Percentiles rank a stretch among this genome's conserved stretches.
Evolutionary conservation across 148 eudicot species (phyloP).

Genomic region (Arctostaphylos glauca): DNA sequence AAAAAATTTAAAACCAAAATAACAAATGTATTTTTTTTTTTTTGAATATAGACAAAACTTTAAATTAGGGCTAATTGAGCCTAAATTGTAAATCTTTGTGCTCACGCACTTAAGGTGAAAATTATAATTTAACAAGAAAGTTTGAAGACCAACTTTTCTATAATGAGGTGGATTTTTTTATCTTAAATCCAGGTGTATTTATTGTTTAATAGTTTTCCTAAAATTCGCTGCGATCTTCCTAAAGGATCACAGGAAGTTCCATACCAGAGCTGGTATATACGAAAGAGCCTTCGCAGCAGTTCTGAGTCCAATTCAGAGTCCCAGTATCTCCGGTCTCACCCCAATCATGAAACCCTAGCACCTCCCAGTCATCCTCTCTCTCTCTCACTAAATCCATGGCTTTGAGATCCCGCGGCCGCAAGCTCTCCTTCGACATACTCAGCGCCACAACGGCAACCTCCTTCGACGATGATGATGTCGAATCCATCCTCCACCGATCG

Average conservation of each 20-base stretch:
- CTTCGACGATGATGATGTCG: constrained; percentile 26
- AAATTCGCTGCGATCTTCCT: not conserved
- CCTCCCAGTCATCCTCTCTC: not conserved
- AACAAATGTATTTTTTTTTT: too few species aligned
- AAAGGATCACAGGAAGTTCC: not conserved
- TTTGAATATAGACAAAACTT: too few species aligned
- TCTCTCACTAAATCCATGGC: constrained; percentile 32
- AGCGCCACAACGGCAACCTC: constrained; percentile 10
- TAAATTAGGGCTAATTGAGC: too few species aligned
- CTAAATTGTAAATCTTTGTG: too few species aligned
- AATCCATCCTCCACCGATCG: constrained; percentile 38
- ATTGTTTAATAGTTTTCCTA: not conserved
- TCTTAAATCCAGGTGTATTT: too few species aligned
- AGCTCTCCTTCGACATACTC: constrained; percentile 69
- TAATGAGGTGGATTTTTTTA: too few species aligned
- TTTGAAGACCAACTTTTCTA: too few species aligned
- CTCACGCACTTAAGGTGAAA: too few species aligned
- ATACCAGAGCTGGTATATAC: not conserved
- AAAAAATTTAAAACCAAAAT: too few species aligned
- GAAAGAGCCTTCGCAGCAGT: not conserved
- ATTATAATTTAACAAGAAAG: too few species aligned
- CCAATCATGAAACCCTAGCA: constrained; percentile 6
- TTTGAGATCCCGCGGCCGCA: constrained; percentile 51
- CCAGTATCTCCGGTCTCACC: not conserved
- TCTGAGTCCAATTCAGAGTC: not conserved